Evolutionary conservation across 805 yeast species (phyloP), one percentile per base, ranked within the genome.

Genomic region (Monosporozyma aquatica): DNA sequence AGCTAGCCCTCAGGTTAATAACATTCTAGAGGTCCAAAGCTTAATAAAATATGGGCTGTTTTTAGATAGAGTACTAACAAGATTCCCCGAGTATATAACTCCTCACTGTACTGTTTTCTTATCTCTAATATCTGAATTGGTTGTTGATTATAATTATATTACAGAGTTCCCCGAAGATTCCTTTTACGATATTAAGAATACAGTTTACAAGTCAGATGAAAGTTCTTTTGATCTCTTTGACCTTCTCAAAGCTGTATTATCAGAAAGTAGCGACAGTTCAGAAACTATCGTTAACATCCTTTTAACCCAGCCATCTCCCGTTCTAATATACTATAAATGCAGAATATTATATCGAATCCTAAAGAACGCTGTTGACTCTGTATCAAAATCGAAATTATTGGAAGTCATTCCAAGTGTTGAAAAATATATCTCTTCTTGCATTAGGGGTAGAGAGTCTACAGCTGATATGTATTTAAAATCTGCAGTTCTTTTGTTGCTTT

Each of bases 131-230:
- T 52, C 61, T 6, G 73, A 71, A 44, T 44, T 69, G 3, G 61
- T 64, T 0, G 45, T 50, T 13, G 77, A 74, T 46, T 65, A 54
- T 45, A 61, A 61, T 24, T 67, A 63, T 43, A 46, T 69, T 29
- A 47, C 61, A 1, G 25, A 43, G 9, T 29, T 13, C 1, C 62
- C 61, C 9, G 40, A 48, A 18, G 55, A 52, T 22, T 36, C 38
- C 4, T 44, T 48, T 29, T 42, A 41, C 29, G 49, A 47, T 17
- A 45, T 57, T 21, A 34, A 44, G 2, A 43, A 51, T 32, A 49
- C 57, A 4, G 20, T 61, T 2, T 57, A 51, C 38, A 51, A 51
- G 22, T 14, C 15, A 15, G 37, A 30, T 6, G 37, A 32, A 10
- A 14, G n/a, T 20, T 11, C 24, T 23, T 9, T 35, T 5, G 32